These are phyloP conservation scores for Arthrobotrys musiformis DNA, from an alignment of 2,329 filamentous ascomycete genomes.

Conservation along the genomic window DNA sequence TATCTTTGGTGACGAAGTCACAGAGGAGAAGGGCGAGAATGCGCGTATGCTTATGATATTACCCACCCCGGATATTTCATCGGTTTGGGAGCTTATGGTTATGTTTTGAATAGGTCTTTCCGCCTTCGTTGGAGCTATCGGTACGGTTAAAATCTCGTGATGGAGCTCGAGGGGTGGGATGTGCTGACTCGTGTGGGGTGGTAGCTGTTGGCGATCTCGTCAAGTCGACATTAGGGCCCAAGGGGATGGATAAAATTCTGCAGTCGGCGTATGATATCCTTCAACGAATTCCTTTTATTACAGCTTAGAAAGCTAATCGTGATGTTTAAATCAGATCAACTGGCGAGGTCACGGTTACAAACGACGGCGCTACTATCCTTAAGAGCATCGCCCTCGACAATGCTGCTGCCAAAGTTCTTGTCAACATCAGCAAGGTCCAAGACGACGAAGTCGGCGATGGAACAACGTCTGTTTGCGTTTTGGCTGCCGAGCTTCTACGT, in stretches of 20 bases:
- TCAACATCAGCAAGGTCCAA: conserved; percentile 99
- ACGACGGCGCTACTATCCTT: conserved; percentile 97
- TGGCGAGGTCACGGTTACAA: conserved; percentile 97
- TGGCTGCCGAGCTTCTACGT: conserved; percentile 92
- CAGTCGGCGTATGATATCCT: conserved; percentile 81
- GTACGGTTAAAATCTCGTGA: conserved; percentile 21
- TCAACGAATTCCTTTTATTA: conserved; percentile 56
- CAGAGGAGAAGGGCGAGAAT: conserved; percentile 98
- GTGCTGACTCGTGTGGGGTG: conserved; percentile 38
- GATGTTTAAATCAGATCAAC: conserved; percentile 73
- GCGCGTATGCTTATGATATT: conserved; percentile 72
- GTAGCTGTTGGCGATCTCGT: conserved; percentile 90
- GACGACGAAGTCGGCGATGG: conserved; percentile 98
- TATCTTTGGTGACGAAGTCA: conserved; percentile 97
- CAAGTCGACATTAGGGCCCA: conserved; percentile 95
- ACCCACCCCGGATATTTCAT: neutral
- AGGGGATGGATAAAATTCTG: conserved; percentile 99
- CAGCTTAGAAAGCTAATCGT: conserved; percentile 30
- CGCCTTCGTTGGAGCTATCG: conserved; percentile 96
- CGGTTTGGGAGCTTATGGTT: conserved; percentile 29
- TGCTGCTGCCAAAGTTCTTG: conserved; percentile 95
- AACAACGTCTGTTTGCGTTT: conserved; percentile 95
- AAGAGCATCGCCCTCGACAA: conserved; percentile 99
- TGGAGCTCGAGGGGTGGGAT: neutral
- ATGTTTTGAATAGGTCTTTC: conserved; percentile 69